Conservation (phyloP, 2,329 filamentous ascomycete genomes). For the Calcarisporium arbuscula region DNA sequence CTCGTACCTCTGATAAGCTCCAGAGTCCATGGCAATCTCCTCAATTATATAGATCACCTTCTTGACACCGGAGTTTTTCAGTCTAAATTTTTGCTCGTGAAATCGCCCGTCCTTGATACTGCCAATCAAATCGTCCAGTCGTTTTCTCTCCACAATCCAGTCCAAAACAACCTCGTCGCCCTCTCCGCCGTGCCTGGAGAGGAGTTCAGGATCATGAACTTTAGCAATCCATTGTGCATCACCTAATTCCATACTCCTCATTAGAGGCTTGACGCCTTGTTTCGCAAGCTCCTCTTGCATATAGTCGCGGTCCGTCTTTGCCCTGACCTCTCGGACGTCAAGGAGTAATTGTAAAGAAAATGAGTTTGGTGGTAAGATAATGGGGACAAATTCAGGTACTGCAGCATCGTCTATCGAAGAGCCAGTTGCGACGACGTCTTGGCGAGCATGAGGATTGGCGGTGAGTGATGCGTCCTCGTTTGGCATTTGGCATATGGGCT, state of each 20-base stretch:
- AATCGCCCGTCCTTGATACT: slow-evolving; percentile 81
- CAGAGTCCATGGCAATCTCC: slow-evolving; percentile 56
- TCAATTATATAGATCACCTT: slow-evolving; percentile 77
- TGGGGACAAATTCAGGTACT: slow-evolving; percentile 49
- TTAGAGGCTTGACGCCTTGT: slow-evolving; percentile 57
- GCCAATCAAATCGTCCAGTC: slow-evolving; percentile 70
- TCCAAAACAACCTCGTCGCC: slow-evolving; percentile 69
- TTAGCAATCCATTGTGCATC: slow-evolving; percentile 78
- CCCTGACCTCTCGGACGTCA: slow-evolving; percentile 68
- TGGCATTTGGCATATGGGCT: background rate
- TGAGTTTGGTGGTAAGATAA: slow-evolving; percentile 54
- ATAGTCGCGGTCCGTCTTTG: slow-evolving; percentile 69
- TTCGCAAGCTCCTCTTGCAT: slow-evolving; percentile 66
- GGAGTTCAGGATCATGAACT: slow-evolving; percentile 51
- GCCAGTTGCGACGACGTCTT: slow-evolving; percentile 35
- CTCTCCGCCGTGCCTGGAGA: slow-evolving; percentile 51
- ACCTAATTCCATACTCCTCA: slow-evolving; percentile 64
- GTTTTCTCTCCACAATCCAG: slow-evolving; percentile 75
- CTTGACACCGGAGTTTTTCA: slow-evolving; percentile 64
- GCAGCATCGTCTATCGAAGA: slow-evolving; percentile 20
- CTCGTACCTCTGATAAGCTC: slow-evolving; percentile 49
- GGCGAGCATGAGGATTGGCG: no score
- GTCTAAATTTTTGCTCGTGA: slow-evolving; percentile 77
- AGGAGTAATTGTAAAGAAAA: slow-evolving; percentile 70
- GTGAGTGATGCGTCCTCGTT: no score